Percentiles rank a stretch among this genome's conserved stretches.
Conservation (phyloP, 768 basidiomycete species). For the Boletus fagicola region DNA sequence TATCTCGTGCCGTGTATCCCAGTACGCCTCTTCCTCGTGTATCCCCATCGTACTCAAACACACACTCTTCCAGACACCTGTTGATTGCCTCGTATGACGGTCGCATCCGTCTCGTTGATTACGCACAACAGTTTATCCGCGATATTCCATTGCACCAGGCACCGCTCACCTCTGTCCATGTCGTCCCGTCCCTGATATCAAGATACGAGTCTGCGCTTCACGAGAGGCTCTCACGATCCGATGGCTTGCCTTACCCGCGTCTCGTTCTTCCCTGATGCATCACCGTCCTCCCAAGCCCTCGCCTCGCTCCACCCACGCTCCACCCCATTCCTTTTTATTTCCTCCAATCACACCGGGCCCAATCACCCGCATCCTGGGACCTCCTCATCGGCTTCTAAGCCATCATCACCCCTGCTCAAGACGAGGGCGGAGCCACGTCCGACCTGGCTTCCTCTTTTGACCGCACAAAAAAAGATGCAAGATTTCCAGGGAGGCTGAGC, state of each 20-base stretch:
- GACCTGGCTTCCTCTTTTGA: constrained; percentile 10
- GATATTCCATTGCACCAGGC: too few relatives aligned
- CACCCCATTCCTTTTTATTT: constrained; percentile 39
- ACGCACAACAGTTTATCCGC: too few relatives aligned
- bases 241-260: constrained; percentile 54
- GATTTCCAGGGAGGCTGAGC: too few relatives aligned
- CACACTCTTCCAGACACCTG: constrained; percentile 51
- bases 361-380: constrained; percentile 69
- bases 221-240: constrained; percentile 26
- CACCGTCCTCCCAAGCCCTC: constrained; percentile 27
- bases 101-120: too few relatives aligned
- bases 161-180: too few relatives aligned
- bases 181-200: too few relatives aligned
- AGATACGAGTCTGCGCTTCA: too few relatives aligned
- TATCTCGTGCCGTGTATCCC: constrained; percentile 23
- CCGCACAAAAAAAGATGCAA: constrained; percentile 45
- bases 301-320: constrained; percentile 80
- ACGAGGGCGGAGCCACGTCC: constrained; percentile 49
- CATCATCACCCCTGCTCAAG: constrained; percentile 48
- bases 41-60: background rate
- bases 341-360: constrained; percentile 45
- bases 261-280: constrained; percentile 4
- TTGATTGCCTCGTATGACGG: constrained; percentile 79
- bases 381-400: constrained; percentile 81
- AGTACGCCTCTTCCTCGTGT: constrained; percentile 3